Base-by-base conservation (phyloP, 495 filamentous ascomycete genomes). In the Neurospora sp. region DNA sequence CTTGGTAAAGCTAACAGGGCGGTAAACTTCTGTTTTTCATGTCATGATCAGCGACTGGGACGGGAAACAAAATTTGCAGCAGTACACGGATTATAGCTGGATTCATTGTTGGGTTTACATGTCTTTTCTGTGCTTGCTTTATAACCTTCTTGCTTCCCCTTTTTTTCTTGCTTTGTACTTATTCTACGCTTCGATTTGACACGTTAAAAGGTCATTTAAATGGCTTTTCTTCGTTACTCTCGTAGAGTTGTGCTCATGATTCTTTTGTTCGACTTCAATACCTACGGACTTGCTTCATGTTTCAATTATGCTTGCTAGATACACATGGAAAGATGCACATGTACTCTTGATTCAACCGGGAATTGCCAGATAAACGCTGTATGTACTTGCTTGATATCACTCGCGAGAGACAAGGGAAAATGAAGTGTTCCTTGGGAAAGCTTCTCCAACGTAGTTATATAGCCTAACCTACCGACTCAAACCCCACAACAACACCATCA, bases 401-500 rank as follows among this genome's bases (percentile, higher is more conserved):
- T 62, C 12, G 12, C 54, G 14, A 62, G 23, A 16, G 0, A 18
- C 6, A 9, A 9, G 54, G 54, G 4, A 66, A 66, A 31, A 31
- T 7, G 0, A 44, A 23, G 27, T 40, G 11, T 27, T 70, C 20
- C 46, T 2, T 39, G 14, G 2, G 4, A 7, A 38, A 20, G 11
- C 12, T 12, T 23, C 1, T 38, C 41, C 38, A n/a, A 12, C 3
- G 7, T 10, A 27, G 27, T 27, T 27, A 4, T 38, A 16, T 5
- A 69, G 23, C 42, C 10, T 27, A 44, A 54, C 42, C 48, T 71
- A 84, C 6, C 70, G 70, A 27, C 54, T 75, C 69, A 94, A 79
- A 69, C 84, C 85, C 79, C 91, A 82, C 14, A 94, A 92, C 78
- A 98, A 83, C 14, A 91, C 90, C 72, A 97, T 84, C 78, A 98